These are phyloP conservation scores for Neohortaea acidophila DNA, from an alignment of 495 filamentous ascomycete genomes.

Conservation along the genomic window DNA sequence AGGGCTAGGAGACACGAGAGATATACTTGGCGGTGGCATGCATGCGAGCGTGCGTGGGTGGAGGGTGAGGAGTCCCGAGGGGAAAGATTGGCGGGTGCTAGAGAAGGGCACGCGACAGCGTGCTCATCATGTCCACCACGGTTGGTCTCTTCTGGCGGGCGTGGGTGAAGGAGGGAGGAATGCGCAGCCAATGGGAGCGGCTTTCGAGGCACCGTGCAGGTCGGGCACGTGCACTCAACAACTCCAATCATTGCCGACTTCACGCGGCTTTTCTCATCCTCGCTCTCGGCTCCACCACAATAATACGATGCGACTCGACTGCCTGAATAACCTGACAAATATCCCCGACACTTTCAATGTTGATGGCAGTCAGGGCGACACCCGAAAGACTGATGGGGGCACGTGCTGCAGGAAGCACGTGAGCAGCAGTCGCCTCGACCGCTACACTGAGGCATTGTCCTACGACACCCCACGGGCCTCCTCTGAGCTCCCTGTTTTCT, in stretches of 20 bases:
- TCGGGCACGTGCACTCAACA: background rate
- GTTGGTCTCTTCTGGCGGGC: background rate
- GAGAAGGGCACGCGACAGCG: conserved; percentile 3
- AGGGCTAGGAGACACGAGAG: too few species aligned
- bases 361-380: too few species aligned
- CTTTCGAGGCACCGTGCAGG: background rate
- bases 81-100: background rate
- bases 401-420: too few species aligned
- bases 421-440: too few species aligned
- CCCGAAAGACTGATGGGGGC: too few species aligned
- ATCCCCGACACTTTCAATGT: too few species aligned
- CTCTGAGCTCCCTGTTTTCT: too few species aligned
- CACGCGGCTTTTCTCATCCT: background rate
- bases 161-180: background rate
- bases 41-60: background rate
- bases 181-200: background rate
- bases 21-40: background rate
- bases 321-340: background rate
- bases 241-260: background rate
- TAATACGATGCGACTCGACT: background rate
- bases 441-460: too few species aligned
- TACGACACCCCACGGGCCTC: too few species aligned
- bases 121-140: background rate
- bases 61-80: background rate
- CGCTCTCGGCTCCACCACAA: background rate